Conservation (phyloP, 1,284 basidiomycete genomes). For the Apiotrichum sp. region DNA sequence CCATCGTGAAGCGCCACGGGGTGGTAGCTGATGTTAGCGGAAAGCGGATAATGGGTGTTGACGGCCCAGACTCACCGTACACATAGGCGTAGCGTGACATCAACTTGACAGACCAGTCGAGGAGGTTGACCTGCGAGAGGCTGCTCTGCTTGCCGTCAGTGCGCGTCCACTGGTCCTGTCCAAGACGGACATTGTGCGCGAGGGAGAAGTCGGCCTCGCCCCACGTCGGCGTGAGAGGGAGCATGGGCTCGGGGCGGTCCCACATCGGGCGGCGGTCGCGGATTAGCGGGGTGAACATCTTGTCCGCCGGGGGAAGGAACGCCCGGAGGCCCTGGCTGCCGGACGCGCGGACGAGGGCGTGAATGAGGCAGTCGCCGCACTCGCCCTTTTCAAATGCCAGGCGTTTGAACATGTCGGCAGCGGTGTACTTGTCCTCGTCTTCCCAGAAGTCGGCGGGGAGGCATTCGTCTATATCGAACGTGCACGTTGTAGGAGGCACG, state of each 20-base stretch:
- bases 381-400: conserved; percentile 32
- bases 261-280: conserved; percentile 16
- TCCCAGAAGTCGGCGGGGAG: conserved; percentile 29
- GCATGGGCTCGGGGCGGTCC: conserved; percentile 29
- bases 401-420: conserved; percentile 31
- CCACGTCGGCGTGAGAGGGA: conserved; percentile 28
- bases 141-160: neutral
- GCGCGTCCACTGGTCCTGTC: conserved; percentile 34
- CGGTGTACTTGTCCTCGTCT: conserved; percentile 10
- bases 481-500: conserved; percentile 11
- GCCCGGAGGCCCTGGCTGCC: conserved; percentile 39
- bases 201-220: conserved; percentile 24
- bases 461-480: conserved; percentile 27
- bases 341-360: conserved; percentile 31
- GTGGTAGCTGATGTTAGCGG: conserved; percentile 14
- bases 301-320: conserved; percentile 32
- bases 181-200: conserved; percentile 19
- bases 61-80: conserved; percentile 20
- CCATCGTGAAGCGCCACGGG: conserved; percentile 25
- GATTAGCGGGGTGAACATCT: conserved; percentile 15
- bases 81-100: conserved; percentile 38
- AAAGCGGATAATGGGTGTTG: neutral
- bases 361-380: conserved; percentile 46
- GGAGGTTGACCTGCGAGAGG: conserved; percentile 25
- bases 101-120: conserved; percentile 35